Conservation (phyloP, 441 rosid genomes). For the Cnidoscolus chayamansa region DNA sequence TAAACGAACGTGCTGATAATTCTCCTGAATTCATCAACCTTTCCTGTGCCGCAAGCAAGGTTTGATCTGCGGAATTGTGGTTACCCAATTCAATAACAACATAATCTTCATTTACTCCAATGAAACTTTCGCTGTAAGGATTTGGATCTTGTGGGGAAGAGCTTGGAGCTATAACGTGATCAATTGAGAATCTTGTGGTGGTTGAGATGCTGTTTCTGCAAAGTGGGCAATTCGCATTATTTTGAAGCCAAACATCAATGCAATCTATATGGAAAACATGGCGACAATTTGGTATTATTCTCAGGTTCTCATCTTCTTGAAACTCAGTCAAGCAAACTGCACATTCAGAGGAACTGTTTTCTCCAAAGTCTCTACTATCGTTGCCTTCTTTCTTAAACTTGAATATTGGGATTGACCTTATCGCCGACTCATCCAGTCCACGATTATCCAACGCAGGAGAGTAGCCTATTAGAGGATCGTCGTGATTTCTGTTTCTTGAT, state of each 20-base stretch:
- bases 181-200: constrained; percentile 28
- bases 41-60: constrained; percentile 41
- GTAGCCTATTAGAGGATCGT: constrained; percentile 46
- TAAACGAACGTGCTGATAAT: constrained; percentile 22
- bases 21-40: constrained; percentile 41
- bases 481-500: constrained; percentile 41
- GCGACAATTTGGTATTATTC: constrained; percentile 64
- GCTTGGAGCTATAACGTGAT: constrained; percentile 38
- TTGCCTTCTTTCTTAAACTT: constrained; percentile 49
- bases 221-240: constrained; percentile 80
- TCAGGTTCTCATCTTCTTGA: constrained; percentile 72
- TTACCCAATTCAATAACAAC: constrained; percentile 67
- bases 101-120: constrained; percentile 54
- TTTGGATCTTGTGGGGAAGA: constrained; percentile 41
- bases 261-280: constrained; percentile 91
- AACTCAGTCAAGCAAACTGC: constrained; percentile 88
- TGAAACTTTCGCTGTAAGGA: constrained; percentile 27
- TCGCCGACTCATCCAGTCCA: constrained; percentile 73
- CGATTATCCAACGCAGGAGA: constrained; percentile 45
- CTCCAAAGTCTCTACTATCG: constrained; percentile 25
- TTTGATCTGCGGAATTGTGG: constrained; percentile 25
- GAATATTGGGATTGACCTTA: constrained; percentile 73
- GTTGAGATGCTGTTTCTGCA: constrained; percentile 81
- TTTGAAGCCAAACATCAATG: constrained; percentile 91
- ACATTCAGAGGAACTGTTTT: constrained; percentile 51